Base-by-base conservation (phyloP, 2,329 filamentous ascomycete species). In the Phyllosticta citrichinensis region DNA sequence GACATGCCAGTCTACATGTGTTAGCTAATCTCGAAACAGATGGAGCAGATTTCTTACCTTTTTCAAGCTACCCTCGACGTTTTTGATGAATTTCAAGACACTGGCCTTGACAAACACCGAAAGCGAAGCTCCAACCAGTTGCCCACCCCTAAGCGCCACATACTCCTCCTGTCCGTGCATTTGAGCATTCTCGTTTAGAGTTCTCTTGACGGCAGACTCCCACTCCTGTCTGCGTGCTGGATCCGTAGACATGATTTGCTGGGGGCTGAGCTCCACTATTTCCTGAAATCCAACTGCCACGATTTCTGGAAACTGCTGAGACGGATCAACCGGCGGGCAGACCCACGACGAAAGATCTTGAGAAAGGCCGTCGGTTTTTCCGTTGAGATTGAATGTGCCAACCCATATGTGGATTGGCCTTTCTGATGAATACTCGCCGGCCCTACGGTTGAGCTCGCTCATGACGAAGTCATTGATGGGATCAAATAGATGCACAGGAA, bases 171-270 rank as follows among this genome's bases (percentile, higher is more conserved):
- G 83, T 0, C 85, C 85, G 22, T 82, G 78, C 62, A 79, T 78
- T 51, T 82, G 81, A 19, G 90, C 86, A 64, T 88, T 83, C 11
- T 77, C 75, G 67, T 97, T 97, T 50, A 99, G 75, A 14, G 87
- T 90, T 54, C 79, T 80, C 65, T 87, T 87, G 24, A 97, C 91
- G 3, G 89, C 87, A 58, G 81, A 77, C 71, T 99, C 94, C 94
- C 94, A 99, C 20, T 87, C 77, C 64, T 91, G 86, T 65, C 93
- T 89, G 59, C 89, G 83, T 2, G 86, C 85, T 1, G 94, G 94
- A 71, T 99, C 93, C 63, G 92, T 97, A 65, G 95, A 96, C 91
- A 99, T 97, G 69, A 99, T 97, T 70, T 99, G 94, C 72, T 97
- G 93, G 17, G 95, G 94, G 67, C 91, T 97, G 55, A 99, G 79